These are phyloP conservation scores for Penicillium soppii DNA, from an alignment of 495 filamentous ascomycete genomes.

Conservation along the genomic window DNA sequence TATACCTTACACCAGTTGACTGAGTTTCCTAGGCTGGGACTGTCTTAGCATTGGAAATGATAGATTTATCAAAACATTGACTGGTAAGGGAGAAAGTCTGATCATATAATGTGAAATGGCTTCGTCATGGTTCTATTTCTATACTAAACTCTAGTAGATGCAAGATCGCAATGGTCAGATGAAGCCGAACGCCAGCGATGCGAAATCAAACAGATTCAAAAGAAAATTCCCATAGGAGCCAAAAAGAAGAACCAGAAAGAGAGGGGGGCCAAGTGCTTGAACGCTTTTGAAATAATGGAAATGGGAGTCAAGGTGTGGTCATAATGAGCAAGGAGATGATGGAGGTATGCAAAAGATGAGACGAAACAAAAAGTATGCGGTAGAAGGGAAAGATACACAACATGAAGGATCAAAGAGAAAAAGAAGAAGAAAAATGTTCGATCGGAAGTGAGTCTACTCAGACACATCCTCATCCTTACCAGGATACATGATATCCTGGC, in stretches of 20 bases:
- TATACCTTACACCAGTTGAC: too few species aligned
- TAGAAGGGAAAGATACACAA: slow-evolving; percentile 5
- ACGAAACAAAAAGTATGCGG: not conserved
- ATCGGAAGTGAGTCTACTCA: slow-evolving; percentile 15
- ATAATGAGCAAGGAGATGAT: not conserved
- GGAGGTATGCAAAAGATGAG: not conserved
- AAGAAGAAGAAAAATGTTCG: not conserved
- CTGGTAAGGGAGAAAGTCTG: too few species aligned
- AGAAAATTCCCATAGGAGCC: not conserved
- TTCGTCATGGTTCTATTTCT: too few species aligned
- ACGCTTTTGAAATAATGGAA: not conserved
- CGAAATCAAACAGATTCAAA: not conserved
- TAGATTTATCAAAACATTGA: too few species aligned
- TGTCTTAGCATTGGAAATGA: too few species aligned
- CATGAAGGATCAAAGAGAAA: not conserved
- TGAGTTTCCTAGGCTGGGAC: too few species aligned
- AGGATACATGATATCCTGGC: slow-evolving; percentile 57
- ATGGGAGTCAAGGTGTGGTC: not conserved
- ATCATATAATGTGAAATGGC: too few species aligned
- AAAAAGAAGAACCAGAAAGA: not conserved
- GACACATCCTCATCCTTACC: slow-evolving; percentile 62
- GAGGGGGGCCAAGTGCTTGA: not conserved
- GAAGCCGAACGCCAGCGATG: not conserved
- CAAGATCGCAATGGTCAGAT: too few species aligned
- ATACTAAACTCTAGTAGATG: too few species aligned